A percentile compares a stretch with the other conserved stretches of the same genome.
These are phyloP conservation scores for Williopsis jadinii DNA, from an alignment of 1,139 yeast species.

Conservation along the genomic window DNA sequence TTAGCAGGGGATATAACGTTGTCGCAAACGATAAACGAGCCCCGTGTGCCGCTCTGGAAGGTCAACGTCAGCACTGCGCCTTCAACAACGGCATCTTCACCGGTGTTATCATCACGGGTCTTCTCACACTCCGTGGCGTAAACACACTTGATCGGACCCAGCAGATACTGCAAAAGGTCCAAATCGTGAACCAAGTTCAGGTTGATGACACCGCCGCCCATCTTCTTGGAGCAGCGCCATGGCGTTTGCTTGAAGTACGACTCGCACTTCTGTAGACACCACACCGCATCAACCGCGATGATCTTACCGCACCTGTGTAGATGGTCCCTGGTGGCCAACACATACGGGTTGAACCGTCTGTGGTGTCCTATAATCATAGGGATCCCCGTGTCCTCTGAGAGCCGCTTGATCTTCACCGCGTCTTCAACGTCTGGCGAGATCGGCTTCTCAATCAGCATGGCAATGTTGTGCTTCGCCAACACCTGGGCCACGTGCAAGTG, in stretches of 20 bases:
- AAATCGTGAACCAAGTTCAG: slow-evolving; percentile 14
- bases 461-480: slow-evolving; percentile 7
- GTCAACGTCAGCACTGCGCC: slow-evolving; percentile 13
- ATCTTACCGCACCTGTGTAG: slow-evolving; percentile 10
- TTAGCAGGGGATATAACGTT: slow-evolving; percentile 16
- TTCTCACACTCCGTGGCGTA: slow-evolving; percentile 12
- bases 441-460: slow-evolving; percentile 14
- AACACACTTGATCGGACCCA: slow-evolving; percentile 11
- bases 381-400: slow-evolving; percentile 5
- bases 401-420: slow-evolving; percentile 9
- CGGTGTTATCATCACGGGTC: slow-evolving; percentile 10
- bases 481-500: slow-evolving; percentile 8
- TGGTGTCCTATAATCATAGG: slow-evolving; percentile 15
- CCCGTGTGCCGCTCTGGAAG: slow-evolving; percentile 10
- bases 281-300: slow-evolving; percentile 15
- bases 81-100: slow-evolving; percentile 15
- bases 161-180: slow-evolving; percentile 12
- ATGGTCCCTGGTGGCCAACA: slow-evolving; percentile 10
- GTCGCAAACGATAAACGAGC: slow-evolving; percentile 15
- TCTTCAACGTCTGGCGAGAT: slow-evolving; percentile 14
- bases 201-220: slow-evolving; percentile 16
- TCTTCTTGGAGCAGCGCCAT: slow-evolving; percentile 11
- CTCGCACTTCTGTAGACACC: slow-evolving; percentile 15
- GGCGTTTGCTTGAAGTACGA: slow-evolving; percentile 12
- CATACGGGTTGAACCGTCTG: slow-evolving; percentile 15